Base-by-base conservation (phyloP, 208 protist genomes). In the Trypanosoma avium region DNA sequence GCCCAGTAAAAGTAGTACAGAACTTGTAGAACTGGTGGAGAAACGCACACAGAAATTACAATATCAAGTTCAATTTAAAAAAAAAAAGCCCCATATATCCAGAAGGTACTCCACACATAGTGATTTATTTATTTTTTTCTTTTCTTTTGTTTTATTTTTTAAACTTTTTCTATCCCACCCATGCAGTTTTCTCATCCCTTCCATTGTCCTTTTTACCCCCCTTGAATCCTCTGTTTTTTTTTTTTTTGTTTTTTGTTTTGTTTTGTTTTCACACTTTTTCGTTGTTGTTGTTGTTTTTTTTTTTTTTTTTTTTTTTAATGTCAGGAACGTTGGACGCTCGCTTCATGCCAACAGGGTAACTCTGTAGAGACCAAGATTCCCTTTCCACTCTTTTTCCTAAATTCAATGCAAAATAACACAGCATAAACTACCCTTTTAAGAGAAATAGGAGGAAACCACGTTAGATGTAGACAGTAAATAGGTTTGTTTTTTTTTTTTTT, bases 401-500 rank as follows among this genome's bases (percentile, higher is more conserved):
- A n/a, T n/a, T n/a, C n/a, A n/a, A n/a, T n/a, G n/a, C n/a, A n/a
- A n/a, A n/a, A n/a, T n/a, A n/a, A n/a, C n/a, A n/a, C n/a, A n/a
- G n/a, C n/a, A n/a, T n/a, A n/a, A n/a, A n/a, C n/a, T n/a, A n/a
- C n/a, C n/a, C n/a, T n/a, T n/a, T n/a, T n/a, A n/a, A n/a, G n/a
- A n/a, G n/a, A n/a, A n/a, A n/a, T n/a, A n/a, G n/a, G n/a, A n/a
- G n/a, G n/a, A n/a, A n/a, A n/a, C n/a, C n/a, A n/a, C n/a, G n/a
- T n/a, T n/a, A n/a, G n/a, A n/a, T n/a, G n/a, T n/a, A n/a, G n/a
- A n/a, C n/a, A n/a, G n/a, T n/a, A n/a, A n/a, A n/a, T n/a, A n/a
- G n/a, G n/a, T 32, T 32, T 55, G 5, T 40, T 57, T 26, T 42
- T 43, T 29, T 43, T 29, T 48, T 49, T 49, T 61, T 4, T 35